phyloP scores from a whole-genome alignment of 345 rosid species.

The Diplotaxis tenuifolia region DNA sequence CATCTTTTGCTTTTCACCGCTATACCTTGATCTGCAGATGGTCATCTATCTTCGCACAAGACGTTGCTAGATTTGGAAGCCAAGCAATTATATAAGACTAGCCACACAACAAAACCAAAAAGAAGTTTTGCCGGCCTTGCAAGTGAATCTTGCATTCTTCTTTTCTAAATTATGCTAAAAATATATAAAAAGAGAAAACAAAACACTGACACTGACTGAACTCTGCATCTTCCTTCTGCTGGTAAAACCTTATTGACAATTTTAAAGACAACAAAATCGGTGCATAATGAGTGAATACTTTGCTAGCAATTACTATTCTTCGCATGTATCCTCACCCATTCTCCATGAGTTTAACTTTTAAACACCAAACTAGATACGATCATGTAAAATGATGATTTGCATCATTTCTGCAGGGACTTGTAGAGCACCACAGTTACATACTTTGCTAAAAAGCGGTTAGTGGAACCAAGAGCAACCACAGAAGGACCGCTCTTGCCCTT shows the following conservation, averaged over 20 bases:
- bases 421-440: slow-evolving; percentile 92
- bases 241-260: slow-evolving; percentile 40
- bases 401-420: slow-evolving; percentile 65
- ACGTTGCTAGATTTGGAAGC: slow-evolving; percentile 20
- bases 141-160: slow-evolving; percentile 27
- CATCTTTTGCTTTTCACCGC: slow-evolving; percentile 23
- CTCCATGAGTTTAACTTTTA: slow-evolving; percentile 17
- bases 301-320: slow-evolving; percentile 26
- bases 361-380: slow-evolving; percentile 23
- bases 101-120: slow-evolving; percentile 23
- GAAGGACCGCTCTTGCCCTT: slow-evolving; percentile 80
- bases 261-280: slow-evolving; percentile 35
- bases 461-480: slow-evolving; percentile 90
- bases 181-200: slow-evolving; percentile 16
- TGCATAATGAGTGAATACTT: slow-evolving; percentile 35
- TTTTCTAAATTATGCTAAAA: slow-evolving; percentile 30
- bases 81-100: slow-evolving; percentile 25
- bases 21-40: slow-evolving; percentile 10
- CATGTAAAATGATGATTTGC: background rate
- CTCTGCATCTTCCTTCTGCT: slow-evolving; percentile 36
- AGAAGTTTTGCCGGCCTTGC: slow-evolving; percentile 28
- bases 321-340: slow-evolving; percentile 12
- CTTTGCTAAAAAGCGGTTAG: slow-evolving; percentile 75
- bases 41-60: no score
- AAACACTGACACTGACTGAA: slow-evolving; percentile 33